phyloP scores from a whole-genome alignment of 208 protist genomes.

The Herpetomonas samuelpessoai region DNA sequence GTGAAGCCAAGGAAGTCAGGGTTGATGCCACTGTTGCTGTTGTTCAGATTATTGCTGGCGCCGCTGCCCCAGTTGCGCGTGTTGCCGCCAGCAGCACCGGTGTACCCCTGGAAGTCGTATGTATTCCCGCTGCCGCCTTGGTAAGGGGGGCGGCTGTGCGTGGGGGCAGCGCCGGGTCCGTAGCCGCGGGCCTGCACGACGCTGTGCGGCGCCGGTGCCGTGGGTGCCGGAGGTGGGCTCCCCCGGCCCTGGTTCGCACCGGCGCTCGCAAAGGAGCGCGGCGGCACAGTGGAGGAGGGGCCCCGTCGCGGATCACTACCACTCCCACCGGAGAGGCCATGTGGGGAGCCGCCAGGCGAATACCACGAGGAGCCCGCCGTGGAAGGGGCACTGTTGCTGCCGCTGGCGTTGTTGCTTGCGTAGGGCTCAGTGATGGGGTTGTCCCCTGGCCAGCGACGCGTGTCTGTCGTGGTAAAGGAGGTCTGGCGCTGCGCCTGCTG shows the following conservation, averaged over 20 bases:
- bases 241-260: background rate
- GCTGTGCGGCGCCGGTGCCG: background rate
- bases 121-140: background rate
- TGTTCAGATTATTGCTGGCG: background rate
- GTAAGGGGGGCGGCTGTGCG: background rate
- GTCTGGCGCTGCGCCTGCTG: background rate
- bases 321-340: too few relatives aligned
- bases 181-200: background rate
- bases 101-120: too few relatives aligned
- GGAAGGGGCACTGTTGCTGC: background rate
- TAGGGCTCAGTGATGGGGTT: too few relatives aligned
- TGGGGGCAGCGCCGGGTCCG: too few relatives aligned
- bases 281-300: too few relatives aligned
- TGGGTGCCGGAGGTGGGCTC: background rate
- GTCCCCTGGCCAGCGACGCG: too few relatives aligned
- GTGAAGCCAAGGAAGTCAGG: constrained; percentile 20
- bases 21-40: background rate
- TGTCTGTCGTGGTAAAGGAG: background rate
- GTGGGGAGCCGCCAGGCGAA: background rate
- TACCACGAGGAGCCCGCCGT: background rate
- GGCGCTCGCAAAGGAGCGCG: too few relatives aligned
- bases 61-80: background rate
- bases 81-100: too few relatives aligned
- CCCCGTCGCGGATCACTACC: too few relatives aligned
- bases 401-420: background rate